Conservation (phyloP, 2,329 filamentous ascomycete species). For the Phialophora verrucosa region DNA sequence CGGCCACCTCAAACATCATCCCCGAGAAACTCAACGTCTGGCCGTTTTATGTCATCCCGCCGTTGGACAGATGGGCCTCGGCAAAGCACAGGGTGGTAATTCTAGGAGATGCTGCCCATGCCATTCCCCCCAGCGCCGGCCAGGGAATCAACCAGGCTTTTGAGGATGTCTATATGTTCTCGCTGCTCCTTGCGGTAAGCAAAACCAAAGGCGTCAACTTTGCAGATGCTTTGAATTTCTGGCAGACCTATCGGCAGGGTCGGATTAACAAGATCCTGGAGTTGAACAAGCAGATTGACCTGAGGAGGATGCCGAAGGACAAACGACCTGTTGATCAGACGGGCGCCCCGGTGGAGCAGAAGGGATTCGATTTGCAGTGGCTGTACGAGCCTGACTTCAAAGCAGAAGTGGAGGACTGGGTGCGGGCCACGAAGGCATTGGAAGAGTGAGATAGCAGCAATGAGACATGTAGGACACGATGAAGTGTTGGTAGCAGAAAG, state of each 20-base stretch:
- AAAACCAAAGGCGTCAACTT: slow-evolving; percentile 24
- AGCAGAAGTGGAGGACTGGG: slow-evolving; percentile 45
- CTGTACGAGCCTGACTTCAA: slow-evolving; percentile 53
- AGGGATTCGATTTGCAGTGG: slow-evolving; percentile 50
- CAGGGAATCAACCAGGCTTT: slow-evolving; percentile 63
- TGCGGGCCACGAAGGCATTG: slow-evolving; percentile 21
- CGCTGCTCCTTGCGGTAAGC: slow-evolving; percentile 46
- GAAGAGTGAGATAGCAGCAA: too few species aligned
- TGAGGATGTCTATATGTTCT: slow-evolving; percentile 60
- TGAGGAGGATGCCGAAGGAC: slow-evolving; percentile 51
- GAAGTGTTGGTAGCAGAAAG: neutral
- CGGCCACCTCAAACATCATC: slow-evolving; percentile 27
- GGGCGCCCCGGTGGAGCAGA: slow-evolving; percentile 31
- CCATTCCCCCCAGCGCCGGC: slow-evolving; percentile 59
- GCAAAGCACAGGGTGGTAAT: slow-evolving; percentile 56
- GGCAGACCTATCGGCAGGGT: slow-evolving; percentile 58
- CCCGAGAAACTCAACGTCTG: slow-evolving; percentile 47
- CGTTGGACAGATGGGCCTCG: slow-evolving; percentile 58
- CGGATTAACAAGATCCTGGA: slow-evolving; percentile 56
- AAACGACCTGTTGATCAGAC: slow-evolving; percentile 5
- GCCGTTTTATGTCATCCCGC: slow-evolving; percentile 58
- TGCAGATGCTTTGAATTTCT: slow-evolving; percentile 41
- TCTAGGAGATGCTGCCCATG: slow-evolving; percentile 64
- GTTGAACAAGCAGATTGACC: slow-evolving; percentile 57
- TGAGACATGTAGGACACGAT: too few species aligned